Base-by-base conservation (phyloP, 345 rosid species). In the Gossypium mustelinum region DNA sequence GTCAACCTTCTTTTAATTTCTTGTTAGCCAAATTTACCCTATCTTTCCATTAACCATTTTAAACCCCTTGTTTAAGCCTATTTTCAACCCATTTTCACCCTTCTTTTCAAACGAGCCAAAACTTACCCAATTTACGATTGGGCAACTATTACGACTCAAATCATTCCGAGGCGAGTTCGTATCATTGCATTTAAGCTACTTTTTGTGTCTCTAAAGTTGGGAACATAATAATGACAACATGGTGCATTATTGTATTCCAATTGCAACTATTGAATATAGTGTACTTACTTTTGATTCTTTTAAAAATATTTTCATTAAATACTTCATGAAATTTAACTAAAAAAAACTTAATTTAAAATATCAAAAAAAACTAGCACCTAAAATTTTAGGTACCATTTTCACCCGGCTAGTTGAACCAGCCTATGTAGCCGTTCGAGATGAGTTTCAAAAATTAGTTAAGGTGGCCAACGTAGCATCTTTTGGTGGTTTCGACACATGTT, bases 401-500 rank as follows among this genome's bases (percentile, higher is more conserved):
- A 91, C 93, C 9, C 74, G 94, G 70, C 89, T 95, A 25, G 97
- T 85, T 0, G 73, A 81, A n/a, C 90, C 97, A 3, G 98, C 94
- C 2, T 93, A 95, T 78, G 68, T 54, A 1, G 94, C 94, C 1
- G 91, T 93, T 58, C 78, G 97, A 0, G 80, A 95, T 68, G 98
- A 83, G 81, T 91, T 91, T 81, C 79, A 94, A 39, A 81, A 70
- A 70, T 83, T 90, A 1, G 72, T 90, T 0, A 87, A 79, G 72
- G 87, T 78, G 75, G 77, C 84, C 44, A 84, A 87, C 2, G 88
- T 89, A 84, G 85, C 91, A 44, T 81, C 92, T 4, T 88, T 95
- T 0, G 99, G 97, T 0, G 99, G 99, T 14, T 95, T 95, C 77
- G 97, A 95, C 86, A 95, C 99, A n/a, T 95, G 99, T 73, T 95